Evolutionary conservation across 805 yeast species (phyloP).

Genomic region (Metschnikowia hibisci): DNA sequence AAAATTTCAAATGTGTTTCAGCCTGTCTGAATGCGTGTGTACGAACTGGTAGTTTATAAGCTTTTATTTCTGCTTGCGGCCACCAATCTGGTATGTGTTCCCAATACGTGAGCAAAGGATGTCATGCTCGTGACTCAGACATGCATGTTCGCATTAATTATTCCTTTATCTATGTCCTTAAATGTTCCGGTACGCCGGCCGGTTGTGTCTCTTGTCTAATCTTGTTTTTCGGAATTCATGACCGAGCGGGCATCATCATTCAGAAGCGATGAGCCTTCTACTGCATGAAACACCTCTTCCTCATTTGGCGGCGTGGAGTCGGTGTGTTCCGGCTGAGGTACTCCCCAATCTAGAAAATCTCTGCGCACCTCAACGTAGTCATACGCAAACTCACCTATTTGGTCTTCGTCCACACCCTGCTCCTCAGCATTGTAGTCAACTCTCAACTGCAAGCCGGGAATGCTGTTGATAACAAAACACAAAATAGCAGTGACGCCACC

Average conservation of each 20-base stretch:
- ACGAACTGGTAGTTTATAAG: no score
- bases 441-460: slow-evolving; percentile 80
- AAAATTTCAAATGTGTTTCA: no score
- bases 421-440: slow-evolving; percentile 83
- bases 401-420: slow-evolving; percentile 91
- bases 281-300: slow-evolving; percentile 11
- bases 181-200: background rate
- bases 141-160: no score
- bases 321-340: slow-evolving; percentile 14
- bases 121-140: no score
- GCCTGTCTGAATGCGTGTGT: no score
- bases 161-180: background rate
- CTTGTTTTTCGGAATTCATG: slow-evolving; percentile 12
- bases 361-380: slow-evolving; percentile 96
- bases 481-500: slow-evolving; percentile 73
- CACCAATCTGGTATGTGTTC: no score
- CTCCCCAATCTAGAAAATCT: slow-evolving; percentile 65
- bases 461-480: slow-evolving; percentile 66
- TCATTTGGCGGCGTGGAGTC: slow-evolving; percentile 7
- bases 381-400: slow-evolving; percentile 97
- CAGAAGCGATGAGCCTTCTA: slow-evolving; percentile 9
- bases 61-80: no score
- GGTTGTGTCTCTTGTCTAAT: slow-evolving; percentile 3
- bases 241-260: slow-evolving; percentile 8
- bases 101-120: no score